These are phyloP conservation scores for Hypoxylon sp. DNA, from an alignment of 2,329 filamentous ascomycete species.

Conservation along the genomic window DNA sequence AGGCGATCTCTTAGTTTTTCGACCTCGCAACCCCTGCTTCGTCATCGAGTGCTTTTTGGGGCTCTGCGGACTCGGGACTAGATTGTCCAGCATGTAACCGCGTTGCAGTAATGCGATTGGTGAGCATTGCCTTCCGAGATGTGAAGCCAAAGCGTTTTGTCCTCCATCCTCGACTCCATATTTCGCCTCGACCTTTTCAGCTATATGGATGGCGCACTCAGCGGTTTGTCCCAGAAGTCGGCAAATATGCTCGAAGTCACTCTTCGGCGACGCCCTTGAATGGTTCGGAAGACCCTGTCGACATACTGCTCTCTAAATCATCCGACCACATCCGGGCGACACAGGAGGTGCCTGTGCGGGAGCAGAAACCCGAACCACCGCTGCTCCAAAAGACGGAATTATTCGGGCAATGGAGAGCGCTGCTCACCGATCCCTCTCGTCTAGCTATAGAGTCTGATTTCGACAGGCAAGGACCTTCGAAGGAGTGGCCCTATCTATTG, in stretches of 20 bases:
- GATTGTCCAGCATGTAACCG: slow-evolving; percentile 45
- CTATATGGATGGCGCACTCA: slow-evolving; percentile 1
- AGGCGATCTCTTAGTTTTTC: neutral
- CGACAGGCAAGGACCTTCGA: slow-evolving; percentile 45
- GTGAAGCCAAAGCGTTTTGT: slow-evolving; percentile 48
- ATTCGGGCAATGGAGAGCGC: slow-evolving; percentile 47
- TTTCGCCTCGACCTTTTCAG: slow-evolving; percentile 29
- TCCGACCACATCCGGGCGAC: slow-evolving; percentile 10
- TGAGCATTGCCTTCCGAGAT: slow-evolving; percentile 49
- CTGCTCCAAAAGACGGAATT: slow-evolving; percentile 41
- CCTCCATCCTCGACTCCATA: slow-evolving; percentile 36
- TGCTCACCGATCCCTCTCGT: slow-evolving; percentile 46
- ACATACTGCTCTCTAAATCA: slow-evolving; percentile 36
- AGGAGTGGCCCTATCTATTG: slow-evolving; percentile 38
- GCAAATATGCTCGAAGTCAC: slow-evolving; percentile 17
- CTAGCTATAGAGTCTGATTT: slow-evolving; percentile 52
- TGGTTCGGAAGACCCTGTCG: slow-evolving; percentile 29
- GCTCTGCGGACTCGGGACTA: slow-evolving; percentile 1
- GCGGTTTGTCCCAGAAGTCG: neutral
- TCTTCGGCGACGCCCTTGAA: slow-evolving; percentile 35
- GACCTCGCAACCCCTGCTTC: slow-evolving; percentile 9
- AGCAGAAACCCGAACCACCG: slow-evolving; percentile 21
- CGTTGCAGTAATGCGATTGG: slow-evolving; percentile 53
- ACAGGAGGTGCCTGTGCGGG: slow-evolving; percentile 12
- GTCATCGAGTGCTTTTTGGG: neutral